These are phyloP conservation scores for Cyclocybe aegerita DNA, from an alignment of 768 basidiomycete genomes.

Conservation along the genomic window DNA sequence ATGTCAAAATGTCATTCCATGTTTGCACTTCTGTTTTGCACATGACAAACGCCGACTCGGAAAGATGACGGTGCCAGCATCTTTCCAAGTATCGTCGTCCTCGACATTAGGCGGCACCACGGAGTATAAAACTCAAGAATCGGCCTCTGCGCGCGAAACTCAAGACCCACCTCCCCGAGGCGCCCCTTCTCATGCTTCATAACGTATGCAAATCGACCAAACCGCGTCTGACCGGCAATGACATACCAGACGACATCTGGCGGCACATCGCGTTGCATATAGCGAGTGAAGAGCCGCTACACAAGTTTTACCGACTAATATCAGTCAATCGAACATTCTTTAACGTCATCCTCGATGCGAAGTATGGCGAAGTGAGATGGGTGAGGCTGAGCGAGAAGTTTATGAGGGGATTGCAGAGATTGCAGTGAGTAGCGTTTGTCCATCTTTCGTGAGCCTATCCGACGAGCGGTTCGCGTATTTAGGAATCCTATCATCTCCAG, in stretches of 20 bases:
- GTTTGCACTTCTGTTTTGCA: too few relatives aligned
- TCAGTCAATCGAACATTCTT: constrained; percentile 34
- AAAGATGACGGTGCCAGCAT: too few relatives aligned
- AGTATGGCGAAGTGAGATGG: constrained; percentile 33
- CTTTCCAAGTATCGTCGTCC: too few relatives aligned
- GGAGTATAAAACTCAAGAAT: too few relatives aligned
- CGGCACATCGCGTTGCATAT: constrained; percentile 23
- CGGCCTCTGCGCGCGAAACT: too few relatives aligned
- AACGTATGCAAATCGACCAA: neutral
- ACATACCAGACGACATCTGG: constrained; percentile 35
- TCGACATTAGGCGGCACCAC: too few relatives aligned
- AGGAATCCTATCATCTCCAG: constrained; percentile 31
- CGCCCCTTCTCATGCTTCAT: neutral
- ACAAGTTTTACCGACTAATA: constrained; percentile 12
- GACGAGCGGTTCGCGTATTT: neutral
- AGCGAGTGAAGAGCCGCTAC: constrained; percentile 5
- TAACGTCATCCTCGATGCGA: constrained; percentile 25
- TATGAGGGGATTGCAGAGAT: constrained; percentile 22
- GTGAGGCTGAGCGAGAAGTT: constrained; percentile 27
- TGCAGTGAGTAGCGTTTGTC: constrained; percentile 25
- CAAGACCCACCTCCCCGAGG: too few relatives aligned
- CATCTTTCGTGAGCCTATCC: neutral
- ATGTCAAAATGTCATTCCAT: too few relatives aligned
- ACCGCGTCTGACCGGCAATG: constrained; percentile 13
- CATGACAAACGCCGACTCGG: too few relatives aligned